Evolutionary conservation across 306 rosid species (phyloP).

Genomic region (Hippophae rhamnoides): DNA sequence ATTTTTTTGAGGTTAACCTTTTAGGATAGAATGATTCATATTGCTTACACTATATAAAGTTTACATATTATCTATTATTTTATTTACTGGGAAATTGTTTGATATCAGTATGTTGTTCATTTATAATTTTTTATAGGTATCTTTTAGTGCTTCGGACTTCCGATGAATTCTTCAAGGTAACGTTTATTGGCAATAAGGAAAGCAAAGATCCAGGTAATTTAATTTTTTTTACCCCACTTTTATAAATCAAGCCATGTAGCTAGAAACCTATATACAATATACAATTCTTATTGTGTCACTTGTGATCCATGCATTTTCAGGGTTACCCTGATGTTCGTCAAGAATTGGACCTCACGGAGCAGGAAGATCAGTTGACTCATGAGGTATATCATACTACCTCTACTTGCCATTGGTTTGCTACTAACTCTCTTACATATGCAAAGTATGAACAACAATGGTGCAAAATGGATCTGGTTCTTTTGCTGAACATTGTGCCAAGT

Average conservation of each 20-base stretch:
- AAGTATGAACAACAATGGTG: neutral
- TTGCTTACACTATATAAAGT: too few species aligned
- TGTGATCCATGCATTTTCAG: slow-evolving; percentile 20
- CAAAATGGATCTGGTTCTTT: neutral
- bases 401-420: neutral
- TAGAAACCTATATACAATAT: neutral
- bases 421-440: neutral
- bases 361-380: slow-evolving; percentile 53
- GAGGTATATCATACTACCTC: slow-evolving; percentile 4
- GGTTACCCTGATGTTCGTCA: slow-evolving; percentile 61
- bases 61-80: too few species aligned
- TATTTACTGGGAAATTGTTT: too few species aligned
- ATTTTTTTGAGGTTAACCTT: too few species aligned
- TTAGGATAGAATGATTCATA: too few species aligned
- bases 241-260: slow-evolving; percentile 3
- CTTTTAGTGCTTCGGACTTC: too few species aligned
- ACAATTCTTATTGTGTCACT: slow-evolving; percentile 1
- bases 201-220: slow-evolving; percentile 78
- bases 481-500: neutral
- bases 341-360: slow-evolving; percentile 51
- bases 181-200: slow-evolving; percentile 80
- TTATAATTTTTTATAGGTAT: slow-evolving; percentile 68
- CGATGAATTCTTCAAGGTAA: too few species aligned
- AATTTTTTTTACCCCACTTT: neutral
- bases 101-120: too few species aligned